Conservation (phyloP, 1,139 yeast species). For the Keqinozyma sinolaborantium region DNA sequence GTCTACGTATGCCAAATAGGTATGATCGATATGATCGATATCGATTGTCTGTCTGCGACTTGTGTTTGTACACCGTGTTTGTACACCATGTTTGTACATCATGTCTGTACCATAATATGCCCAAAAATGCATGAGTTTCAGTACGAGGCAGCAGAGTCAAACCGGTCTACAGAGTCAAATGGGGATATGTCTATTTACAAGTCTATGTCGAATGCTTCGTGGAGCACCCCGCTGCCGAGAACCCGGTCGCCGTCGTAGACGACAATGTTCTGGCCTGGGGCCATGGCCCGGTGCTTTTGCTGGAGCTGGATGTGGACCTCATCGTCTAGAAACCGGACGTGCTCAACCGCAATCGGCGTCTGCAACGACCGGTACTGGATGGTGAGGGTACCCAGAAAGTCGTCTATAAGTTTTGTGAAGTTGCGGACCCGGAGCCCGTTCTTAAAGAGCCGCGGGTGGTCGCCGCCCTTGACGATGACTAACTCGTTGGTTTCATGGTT, state of each 20-base stretch:
- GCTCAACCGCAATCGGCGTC: conserved; percentile 35
- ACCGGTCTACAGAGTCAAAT: not conserved
- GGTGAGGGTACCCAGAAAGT: conserved; percentile 21
- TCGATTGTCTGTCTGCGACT: no score
- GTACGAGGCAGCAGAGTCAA: conserved; percentile 1
- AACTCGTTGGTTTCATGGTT: conserved; percentile 60
- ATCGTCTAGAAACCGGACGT: conserved; percentile 9
- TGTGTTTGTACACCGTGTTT: no score
- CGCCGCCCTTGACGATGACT: conserved; percentile 73
- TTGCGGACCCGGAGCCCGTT: conserved; percentile 35
- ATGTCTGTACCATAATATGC: conserved; percentile 1
- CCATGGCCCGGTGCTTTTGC: conserved; percentile 64
- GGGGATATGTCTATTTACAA: conserved; percentile 4
- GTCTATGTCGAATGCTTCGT: conserved; percentile 8
- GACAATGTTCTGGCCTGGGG: conserved; percentile 87
- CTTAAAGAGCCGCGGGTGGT: conserved; percentile 56
- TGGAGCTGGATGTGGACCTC: conserved; percentile 30
- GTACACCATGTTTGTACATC: not conserved
- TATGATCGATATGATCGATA: no score
- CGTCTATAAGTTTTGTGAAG: conserved; percentile 45
- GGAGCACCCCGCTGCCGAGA: conserved; percentile 67
- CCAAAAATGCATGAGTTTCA: conserved; percentile 2
- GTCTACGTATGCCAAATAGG: no score
- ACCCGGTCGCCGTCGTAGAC: conserved; percentile 65
- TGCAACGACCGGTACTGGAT: conserved; percentile 74